Conservation (phyloP, 192 early-diverging fungal genomes). For the Coemansia sp. region DNA sequence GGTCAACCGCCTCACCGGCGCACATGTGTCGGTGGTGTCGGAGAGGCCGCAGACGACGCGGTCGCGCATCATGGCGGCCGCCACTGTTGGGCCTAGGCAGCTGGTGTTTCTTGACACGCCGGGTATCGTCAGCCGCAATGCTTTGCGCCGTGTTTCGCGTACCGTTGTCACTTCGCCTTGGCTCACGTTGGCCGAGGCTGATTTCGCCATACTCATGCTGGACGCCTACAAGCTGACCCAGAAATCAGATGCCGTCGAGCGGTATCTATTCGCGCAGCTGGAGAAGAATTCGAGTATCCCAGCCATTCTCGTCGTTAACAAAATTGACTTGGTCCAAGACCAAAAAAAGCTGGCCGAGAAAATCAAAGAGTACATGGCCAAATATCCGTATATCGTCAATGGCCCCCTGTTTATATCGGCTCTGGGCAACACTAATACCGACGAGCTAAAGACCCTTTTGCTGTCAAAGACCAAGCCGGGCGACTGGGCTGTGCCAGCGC, state of each 20-base stretch:
- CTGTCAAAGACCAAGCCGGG: conserved; percentile 24
- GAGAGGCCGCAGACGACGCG: conserved; percentile 72
- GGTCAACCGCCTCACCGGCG: conserved; percentile 64
- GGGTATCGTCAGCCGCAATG: conserved; percentile 42
- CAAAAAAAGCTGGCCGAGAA: conserved; percentile 14
- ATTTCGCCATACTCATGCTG: conserved; percentile 26
- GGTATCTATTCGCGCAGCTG: conserved; percentile 32
- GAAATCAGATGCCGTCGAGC: conserved; percentile 36
- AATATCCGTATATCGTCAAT: conserved; percentile 19
- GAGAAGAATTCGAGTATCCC: conserved; percentile 2
- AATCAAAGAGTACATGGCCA: conserved; percentile 13
- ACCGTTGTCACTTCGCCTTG: conserved; percentile 45
- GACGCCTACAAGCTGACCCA: conserved; percentile 41
- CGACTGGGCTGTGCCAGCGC: conserved; percentile 33
- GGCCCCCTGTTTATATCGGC: conserved; percentile 46
- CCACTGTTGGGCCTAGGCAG: conserved; percentile 62
- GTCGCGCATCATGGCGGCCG: conserved; percentile 60
- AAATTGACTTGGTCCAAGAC: conserved; percentile 37
- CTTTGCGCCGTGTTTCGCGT: conserved; percentile 31
- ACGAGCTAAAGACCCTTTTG: conserved; percentile 25
- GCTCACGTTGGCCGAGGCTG: conserved; percentile 40
- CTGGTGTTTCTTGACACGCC: conserved; percentile 58
- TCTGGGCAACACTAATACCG: conserved; percentile 29
- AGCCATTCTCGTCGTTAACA: conserved; percentile 45
- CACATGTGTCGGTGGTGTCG: conserved; percentile 66